A percentile compares a stretch with the other conserved stretches of the same genome.
These are phyloP conservation scores for Tieghemostelium lacteum DNA, from an alignment of 78 protist species.

Conservation along the genomic window DNA sequence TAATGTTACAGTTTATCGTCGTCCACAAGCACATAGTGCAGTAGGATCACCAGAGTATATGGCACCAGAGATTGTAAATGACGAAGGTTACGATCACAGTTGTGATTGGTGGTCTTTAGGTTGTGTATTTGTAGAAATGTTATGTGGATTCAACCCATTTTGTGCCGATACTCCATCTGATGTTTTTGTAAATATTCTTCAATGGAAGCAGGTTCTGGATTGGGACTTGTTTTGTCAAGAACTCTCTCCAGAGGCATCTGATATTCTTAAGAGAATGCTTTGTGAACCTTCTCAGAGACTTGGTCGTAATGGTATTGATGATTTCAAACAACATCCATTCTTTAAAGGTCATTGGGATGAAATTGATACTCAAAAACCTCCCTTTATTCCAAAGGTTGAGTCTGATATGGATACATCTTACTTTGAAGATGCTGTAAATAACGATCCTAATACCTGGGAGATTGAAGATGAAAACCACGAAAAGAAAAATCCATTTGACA, in stretches of 20 bases:
- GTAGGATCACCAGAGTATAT: slow-evolving; percentile 94
- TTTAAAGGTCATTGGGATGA: slow-evolving; percentile 88
- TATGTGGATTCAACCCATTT: slow-evolving; percentile 90
- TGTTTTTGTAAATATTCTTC: slow-evolving; percentile 79
- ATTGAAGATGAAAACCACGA: slow-evolving; percentile 9
- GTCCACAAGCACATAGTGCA: slow-evolving; percentile 75
- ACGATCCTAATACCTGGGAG: slow-evolving; percentile 55
- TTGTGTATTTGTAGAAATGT: slow-evolving; percentile 79
- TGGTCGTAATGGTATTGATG: slow-evolving; percentile 60
- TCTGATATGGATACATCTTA: slow-evolving; percentile 80
- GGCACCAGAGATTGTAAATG: slow-evolving; percentile 93
- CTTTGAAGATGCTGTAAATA: slow-evolving; percentile 75
- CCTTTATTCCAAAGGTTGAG: slow-evolving; percentile 80
- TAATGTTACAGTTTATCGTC: slow-evolving; percentile 29
- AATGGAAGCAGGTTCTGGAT: slow-evolving; percentile 60
- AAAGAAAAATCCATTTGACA: slow-evolving; percentile 21
- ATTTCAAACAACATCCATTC: slow-evolving; percentile 92
- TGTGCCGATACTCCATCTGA: slow-evolving; percentile 88
- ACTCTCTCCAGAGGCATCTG: slow-evolving; percentile 67
- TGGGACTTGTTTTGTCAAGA: slow-evolving; percentile 73
- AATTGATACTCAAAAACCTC: slow-evolving; percentile 57
- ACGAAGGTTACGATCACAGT: slow-evolving; percentile 78
- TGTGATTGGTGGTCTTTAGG: slow-evolving; percentile 96
- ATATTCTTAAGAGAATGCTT: slow-evolving; percentile 80
- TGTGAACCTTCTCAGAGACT: slow-evolving; percentile 73